A percentile compares a stretch with the other conserved stretches of the same genome.
Conservation (phyloP, 352 stramenopile genomes). For the Phytophthora syringae region DNA sequence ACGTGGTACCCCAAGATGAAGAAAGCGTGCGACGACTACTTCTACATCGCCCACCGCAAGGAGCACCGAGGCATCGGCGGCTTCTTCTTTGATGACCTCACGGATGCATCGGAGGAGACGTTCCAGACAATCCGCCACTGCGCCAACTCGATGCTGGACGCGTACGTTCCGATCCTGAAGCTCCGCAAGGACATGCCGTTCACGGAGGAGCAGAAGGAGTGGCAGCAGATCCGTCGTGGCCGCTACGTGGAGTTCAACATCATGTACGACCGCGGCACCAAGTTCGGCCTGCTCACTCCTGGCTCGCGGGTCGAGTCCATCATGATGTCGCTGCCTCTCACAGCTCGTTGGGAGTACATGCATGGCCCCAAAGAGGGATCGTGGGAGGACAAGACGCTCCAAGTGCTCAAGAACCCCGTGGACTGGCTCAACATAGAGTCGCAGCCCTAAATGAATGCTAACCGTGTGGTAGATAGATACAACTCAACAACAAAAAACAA, state of each 20-base stretch:
- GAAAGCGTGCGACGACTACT: constrained; percentile 98
- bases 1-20: constrained; percentile 96
- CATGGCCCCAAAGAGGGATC: constrained; percentile 85
- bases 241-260: constrained; percentile 99
- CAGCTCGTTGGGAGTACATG: constrained; percentile 97
- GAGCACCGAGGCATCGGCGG: constrained; percentile 96
- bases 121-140: constrained; percentile 83
- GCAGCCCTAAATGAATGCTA: constrained; percentile 21
- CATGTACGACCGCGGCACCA: constrained; percentile 98
- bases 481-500: too few species aligned
- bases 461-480: too few species aligned
- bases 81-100: constrained; percentile 99
- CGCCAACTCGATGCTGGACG: constrained; percentile 86
- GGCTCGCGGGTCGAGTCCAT: constrained; percentile 98
- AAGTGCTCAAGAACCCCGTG: constrained; percentile 94
- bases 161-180: constrained; percentile 97
- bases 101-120: constrained; percentile 91
- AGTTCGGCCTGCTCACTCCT: constrained; percentile 97
- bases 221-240: constrained; percentile 97
- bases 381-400: constrained; percentile 93
- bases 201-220: constrained; percentile 96
- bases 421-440: constrained; percentile 92
- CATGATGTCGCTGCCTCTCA: constrained; percentile 98
- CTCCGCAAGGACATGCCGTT: constrained; percentile 96
- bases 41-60: constrained; percentile 96